phyloP scores from a whole-genome alignment of 352 stramenopile genomes.

The Phytophthora ramorum region DNA sequence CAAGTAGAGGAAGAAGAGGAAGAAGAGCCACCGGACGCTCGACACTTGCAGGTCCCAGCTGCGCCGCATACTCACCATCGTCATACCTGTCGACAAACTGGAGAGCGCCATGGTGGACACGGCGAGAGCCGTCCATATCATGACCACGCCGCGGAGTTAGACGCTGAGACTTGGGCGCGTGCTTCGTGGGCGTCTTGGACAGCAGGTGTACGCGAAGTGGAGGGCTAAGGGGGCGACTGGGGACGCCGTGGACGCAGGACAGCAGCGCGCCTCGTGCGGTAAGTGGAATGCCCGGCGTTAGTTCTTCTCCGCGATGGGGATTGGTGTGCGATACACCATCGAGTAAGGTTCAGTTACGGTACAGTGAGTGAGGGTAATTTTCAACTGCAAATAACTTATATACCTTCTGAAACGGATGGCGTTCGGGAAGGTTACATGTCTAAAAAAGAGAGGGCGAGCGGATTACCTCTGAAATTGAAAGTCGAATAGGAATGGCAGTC shows the following conservation, averaged over 20 bases:
- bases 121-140: constrained; percentile 50
- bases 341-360: constrained; percentile 10
- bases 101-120: constrained; percentile 43
- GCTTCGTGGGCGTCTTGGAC: constrained; percentile 8
- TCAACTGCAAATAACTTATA: not conserved
- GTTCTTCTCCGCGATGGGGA: constrained; percentile 15
- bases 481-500: not conserved
- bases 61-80: constrained; percentile 46
- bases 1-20: constrained; percentile 62
- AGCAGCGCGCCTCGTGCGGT: constrained; percentile 10
- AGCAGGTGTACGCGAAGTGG: not conserved
- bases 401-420: not conserved
- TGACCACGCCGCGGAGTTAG: constrained; percentile 19
- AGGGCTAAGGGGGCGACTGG: not conserved
- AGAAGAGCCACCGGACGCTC: constrained; percentile 71
- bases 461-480: not conserved
- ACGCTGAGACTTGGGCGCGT: constrained; percentile 19
- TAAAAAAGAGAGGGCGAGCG: not conserved
- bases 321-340: constrained; percentile 12
- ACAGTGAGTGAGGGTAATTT: constrained; percentile 4
- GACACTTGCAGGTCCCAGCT: constrained; percentile 59
- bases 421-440: not conserved
- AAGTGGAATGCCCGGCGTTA: constrained; percentile 15
- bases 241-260: constrained; percentile 2
- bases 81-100: constrained; percentile 47